phyloP scores from a whole-genome alignment of 352 stramenopile species.

The Phytophthora ohioensis region DNA sequence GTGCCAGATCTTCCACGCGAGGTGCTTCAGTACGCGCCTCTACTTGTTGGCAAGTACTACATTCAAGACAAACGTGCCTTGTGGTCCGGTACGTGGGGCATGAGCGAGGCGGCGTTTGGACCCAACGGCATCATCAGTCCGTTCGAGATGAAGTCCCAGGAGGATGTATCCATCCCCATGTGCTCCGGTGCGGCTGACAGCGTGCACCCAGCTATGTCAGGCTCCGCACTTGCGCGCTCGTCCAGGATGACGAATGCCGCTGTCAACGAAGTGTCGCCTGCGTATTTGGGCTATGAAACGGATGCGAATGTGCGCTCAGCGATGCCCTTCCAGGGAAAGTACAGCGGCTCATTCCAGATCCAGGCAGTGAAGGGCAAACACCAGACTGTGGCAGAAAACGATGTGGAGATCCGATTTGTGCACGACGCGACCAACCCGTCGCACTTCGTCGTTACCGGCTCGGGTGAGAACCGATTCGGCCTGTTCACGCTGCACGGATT shows the following conservation, averaged over 20 bases:
- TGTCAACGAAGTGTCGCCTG: conserved; percentile 53
- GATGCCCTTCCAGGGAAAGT: conserved; percentile 86
- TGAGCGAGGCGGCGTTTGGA: conserved; percentile 84
- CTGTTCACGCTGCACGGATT: conserved; percentile 77
- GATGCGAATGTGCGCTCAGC: conserved; percentile 63
- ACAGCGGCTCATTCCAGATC: conserved; percentile 90
- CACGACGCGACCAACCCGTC: conserved; percentile 72
- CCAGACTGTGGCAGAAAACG: conserved; percentile 81
- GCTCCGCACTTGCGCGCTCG: conserved; percentile 61
- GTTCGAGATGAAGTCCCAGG: conserved; percentile 90
- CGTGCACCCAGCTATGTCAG: conserved; percentile 61
- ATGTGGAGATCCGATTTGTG: conserved; percentile 85
- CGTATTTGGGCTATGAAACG: conserved; percentile 77
- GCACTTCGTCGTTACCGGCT: conserved; percentile 75
- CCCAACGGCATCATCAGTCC: conserved; percentile 77
- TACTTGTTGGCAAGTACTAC: conserved; percentile 86
- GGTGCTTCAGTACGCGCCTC: conserved; percentile 72
- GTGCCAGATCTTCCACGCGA: conserved; percentile 56
- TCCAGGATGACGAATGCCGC: conserved; percentile 52
- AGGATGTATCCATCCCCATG: conserved; percentile 75
- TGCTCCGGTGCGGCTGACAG: conserved; percentile 41
- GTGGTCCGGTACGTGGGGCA: conserved; percentile 85
- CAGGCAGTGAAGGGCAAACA: conserved; percentile 86
- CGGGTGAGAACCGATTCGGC: conserved; percentile 85
- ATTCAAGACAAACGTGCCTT: conserved; percentile 84